Evolutionary conservation across 1,284 basidiomycete species (phyloP).

Genomic region (Sporisorium exsertum): DNA sequence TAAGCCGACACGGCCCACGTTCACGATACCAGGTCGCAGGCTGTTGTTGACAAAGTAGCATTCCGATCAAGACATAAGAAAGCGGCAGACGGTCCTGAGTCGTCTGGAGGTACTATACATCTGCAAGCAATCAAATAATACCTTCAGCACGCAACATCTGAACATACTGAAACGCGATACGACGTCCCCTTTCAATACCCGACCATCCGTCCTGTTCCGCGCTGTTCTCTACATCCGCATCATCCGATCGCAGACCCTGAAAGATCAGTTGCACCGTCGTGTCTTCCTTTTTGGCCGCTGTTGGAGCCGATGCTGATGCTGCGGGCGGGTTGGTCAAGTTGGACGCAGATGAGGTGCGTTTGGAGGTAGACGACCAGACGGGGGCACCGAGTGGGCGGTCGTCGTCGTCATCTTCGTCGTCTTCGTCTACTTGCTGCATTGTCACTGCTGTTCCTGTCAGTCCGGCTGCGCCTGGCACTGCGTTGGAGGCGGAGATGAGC

Average conservation of each 20-base stretch:
- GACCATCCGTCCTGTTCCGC: slow-evolving; percentile 31
- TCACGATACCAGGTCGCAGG: slow-evolving; percentile 47
- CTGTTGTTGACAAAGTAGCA: neutral
- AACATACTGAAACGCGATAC: slow-evolving; percentile 50
- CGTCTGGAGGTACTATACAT: too few species aligned
- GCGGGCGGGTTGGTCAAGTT: neutral
- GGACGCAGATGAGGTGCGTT: slow-evolving; percentile 4
- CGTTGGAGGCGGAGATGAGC: neutral
- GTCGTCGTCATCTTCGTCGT: slow-evolving; percentile 51
- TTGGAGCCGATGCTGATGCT: neutral
- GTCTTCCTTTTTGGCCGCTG: slow-evolving; percentile 22
- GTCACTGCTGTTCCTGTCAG: slow-evolving; percentile 34
- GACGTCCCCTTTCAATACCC: slow-evolving; percentile 40
- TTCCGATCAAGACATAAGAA: too few species aligned
- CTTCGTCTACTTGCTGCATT: slow-evolving; percentile 42
- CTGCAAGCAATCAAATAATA: slow-evolving; percentile 37
- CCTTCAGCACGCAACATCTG: slow-evolving; percentile 51
- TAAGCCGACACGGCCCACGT: slow-evolving; percentile 25
- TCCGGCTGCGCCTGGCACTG: slow-evolving; percentile 6
- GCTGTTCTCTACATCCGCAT: neutral
- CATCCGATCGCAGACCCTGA: slow-evolving; percentile 35
- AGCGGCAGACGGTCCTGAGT: too few species aligned
- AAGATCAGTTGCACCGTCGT: slow-evolving; percentile 40
- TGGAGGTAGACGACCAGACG: slow-evolving; percentile 18
- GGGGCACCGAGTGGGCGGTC: slow-evolving; percentile 45